phyloP scores from a whole-genome alignment of 2,329 filamentous ascomycete species.

The Alternaria gaisen region DNA sequence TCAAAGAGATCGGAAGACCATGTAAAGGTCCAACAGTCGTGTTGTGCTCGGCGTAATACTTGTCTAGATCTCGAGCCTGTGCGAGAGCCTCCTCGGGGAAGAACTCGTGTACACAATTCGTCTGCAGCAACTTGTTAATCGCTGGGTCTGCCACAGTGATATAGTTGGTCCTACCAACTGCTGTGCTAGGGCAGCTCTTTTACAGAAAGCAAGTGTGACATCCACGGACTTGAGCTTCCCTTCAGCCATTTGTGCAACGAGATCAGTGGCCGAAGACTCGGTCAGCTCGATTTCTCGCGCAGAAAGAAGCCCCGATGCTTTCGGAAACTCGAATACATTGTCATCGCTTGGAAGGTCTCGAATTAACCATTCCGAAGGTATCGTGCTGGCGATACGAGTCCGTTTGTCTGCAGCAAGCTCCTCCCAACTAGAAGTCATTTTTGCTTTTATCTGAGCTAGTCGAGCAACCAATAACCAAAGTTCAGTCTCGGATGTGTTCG shows the following conservation, averaged over 20 bases:
- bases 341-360: slow-evolving; percentile 10
- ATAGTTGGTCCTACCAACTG: slow-evolving; percentile 57
- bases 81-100: slow-evolving; percentile 53
- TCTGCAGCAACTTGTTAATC: neutral
- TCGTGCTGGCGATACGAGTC: slow-evolving; percentile 26
- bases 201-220: slow-evolving; percentile 61
- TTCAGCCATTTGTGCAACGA: slow-evolving; percentile 27
- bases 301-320: slow-evolving; percentile 31
- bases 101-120: slow-evolving; percentile 51
- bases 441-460: neutral
- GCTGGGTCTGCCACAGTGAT: too few species aligned
- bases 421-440: slow-evolving; percentile 26
- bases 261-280: slow-evolving; percentile 31
- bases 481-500: neutral
- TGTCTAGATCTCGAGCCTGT: slow-evolving; percentile 50
- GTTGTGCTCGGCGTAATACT: slow-evolving; percentile 35
- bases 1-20: slow-evolving; percentile 54
- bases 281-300: slow-evolving; percentile 36
- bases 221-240: slow-evolving; percentile 40
- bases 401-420: slow-evolving; percentile 31
- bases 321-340: slow-evolving; percentile 27
- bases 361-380: slow-evolving; percentile 35
- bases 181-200: slow-evolving; percentile 62
- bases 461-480: neutral
- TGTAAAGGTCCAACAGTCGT: slow-evolving; percentile 53